These are phyloP conservation scores for Ceratocystis cacaofunesta DNA, from an alignment of 2,329 filamentous ascomycete species.

Conservation along the genomic window DNA sequence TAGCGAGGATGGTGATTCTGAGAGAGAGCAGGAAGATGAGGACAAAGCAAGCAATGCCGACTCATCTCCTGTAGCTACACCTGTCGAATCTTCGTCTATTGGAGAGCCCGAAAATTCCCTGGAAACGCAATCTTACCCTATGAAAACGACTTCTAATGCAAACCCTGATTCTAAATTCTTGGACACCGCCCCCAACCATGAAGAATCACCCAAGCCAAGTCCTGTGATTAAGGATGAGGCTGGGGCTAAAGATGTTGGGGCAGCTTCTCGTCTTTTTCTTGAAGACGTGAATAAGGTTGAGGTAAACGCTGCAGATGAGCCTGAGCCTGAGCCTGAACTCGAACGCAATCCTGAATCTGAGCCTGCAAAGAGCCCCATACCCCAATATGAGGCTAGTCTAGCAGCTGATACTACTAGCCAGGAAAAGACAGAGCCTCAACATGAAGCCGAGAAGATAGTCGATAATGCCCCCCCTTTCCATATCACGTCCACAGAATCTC, in stretches of 20 bases:
- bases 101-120: not conserved
- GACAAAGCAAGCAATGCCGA: not conserved
- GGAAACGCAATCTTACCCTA: not conserved
- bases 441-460: not conserved
- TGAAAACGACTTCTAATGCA: not conserved
- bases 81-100: not conserved
- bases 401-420: not conserved
- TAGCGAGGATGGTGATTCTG: not conserved
- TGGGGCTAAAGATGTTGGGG: not conserved
- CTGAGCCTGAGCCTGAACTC: not conserved
- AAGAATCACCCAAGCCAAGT: not conserved
- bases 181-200: not conserved
- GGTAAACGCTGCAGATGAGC: not conserved
- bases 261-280: not conserved
- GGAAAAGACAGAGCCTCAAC: not conserved
- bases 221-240: not conserved
- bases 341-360: not conserved
- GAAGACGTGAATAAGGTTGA: not conserved
- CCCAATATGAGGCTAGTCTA: not conserved
- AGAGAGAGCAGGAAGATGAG: not conserved
- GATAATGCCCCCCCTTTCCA: not conserved
- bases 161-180: not conserved
- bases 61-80: not conserved
- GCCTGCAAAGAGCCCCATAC: not conserved
- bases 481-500: not conserved